Percentiles rank a stretch among this genome's conserved stretches.
Conservation (phyloP, 2,329 filamentous ascomycete genomes). For the Graphilbum fragrans region DNA sequence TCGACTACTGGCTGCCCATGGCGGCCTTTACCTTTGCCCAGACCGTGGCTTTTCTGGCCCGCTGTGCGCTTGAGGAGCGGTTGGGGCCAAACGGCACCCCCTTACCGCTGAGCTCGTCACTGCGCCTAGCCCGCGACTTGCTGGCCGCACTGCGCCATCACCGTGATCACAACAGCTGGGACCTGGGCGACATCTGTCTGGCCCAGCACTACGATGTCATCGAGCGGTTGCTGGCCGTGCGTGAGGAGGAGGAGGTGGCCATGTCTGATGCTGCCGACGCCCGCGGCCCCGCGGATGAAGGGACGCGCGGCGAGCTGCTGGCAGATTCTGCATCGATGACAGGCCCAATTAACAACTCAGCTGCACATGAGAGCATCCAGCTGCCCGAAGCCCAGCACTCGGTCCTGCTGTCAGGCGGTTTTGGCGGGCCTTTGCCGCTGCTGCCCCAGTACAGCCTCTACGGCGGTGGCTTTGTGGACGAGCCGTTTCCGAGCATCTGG, state of each 20-base stretch:
- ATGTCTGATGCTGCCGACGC: too few species aligned
- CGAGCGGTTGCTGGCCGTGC: neutral
- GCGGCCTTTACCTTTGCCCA: neutral
- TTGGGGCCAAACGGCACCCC: neutral
- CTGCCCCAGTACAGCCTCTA: too few species aligned
- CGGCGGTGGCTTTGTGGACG: too few species aligned
- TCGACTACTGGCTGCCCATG: conserved; percentile 5
- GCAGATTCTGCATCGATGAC: too few species aligned
- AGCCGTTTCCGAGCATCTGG: too few species aligned
- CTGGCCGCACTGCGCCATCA: neutral
- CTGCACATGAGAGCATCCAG: too few species aligned
- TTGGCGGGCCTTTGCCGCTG: too few species aligned
- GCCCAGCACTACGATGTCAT: conserved; percentile 17
- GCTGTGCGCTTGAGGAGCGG: conserved; percentile 1
- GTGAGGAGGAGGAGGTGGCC: neutral
- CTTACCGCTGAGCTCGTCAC: neutral
- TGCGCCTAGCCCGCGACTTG: neutral
- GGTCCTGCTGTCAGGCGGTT: too few species aligned
- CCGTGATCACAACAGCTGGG: conserved; percentile 24
- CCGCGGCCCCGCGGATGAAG: too few species aligned
- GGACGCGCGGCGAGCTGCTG: too few species aligned
- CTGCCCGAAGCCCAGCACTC: too few species aligned
- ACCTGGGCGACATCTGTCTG: conserved; percentile 37
- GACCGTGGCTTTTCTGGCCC: neutral
- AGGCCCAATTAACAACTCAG: too few species aligned